Conservation (phyloP, 2,329 filamentous ascomycete genomes). For the Chaetothyriales sp. region DNA sequence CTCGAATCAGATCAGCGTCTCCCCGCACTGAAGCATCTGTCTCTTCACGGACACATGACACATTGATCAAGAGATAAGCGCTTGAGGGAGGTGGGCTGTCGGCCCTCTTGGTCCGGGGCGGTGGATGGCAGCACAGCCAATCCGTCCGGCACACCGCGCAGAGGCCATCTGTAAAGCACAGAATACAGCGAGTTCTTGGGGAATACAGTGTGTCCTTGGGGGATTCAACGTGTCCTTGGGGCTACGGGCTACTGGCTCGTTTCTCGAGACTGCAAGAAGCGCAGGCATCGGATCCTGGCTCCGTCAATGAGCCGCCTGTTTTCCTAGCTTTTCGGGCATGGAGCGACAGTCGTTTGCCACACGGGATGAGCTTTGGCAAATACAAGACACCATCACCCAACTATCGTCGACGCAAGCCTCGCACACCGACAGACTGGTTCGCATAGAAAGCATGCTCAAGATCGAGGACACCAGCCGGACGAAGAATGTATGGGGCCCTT, state of each 20-base stretch:
- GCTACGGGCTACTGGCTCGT: background rate
- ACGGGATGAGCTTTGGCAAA: slow-evolving; percentile 51
- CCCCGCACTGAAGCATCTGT: background rate
- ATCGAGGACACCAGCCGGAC: slow-evolving; percentile 50
- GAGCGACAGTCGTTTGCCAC: slow-evolving; percentile 37
- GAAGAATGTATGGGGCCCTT: slow-evolving; percentile 77
- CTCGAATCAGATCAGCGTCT: background rate
- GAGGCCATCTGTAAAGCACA: background rate
- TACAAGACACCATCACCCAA: slow-evolving; percentile 49
- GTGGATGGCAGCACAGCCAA: background rate
- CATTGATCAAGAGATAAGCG: background rate
- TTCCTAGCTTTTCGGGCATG: background rate
- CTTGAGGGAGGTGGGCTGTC: background rate
- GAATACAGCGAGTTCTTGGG: background rate
- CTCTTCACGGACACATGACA: background rate
- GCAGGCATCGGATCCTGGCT: background rate
- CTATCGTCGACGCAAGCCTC: slow-evolving; percentile 48
- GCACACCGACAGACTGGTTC: slow-evolving; percentile 47
- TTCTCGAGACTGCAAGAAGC: background rate
- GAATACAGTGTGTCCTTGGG: too few species aligned
- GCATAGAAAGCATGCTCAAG: slow-evolving; percentile 41
- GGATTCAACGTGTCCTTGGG: too few species aligned
- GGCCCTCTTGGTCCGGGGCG: background rate
- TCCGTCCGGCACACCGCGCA: background rate
- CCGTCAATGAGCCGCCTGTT: background rate